Base-by-base conservation (phyloP, 2,329 filamentous ascomycete species). In the Chaetomiaceae sp. region DNA sequence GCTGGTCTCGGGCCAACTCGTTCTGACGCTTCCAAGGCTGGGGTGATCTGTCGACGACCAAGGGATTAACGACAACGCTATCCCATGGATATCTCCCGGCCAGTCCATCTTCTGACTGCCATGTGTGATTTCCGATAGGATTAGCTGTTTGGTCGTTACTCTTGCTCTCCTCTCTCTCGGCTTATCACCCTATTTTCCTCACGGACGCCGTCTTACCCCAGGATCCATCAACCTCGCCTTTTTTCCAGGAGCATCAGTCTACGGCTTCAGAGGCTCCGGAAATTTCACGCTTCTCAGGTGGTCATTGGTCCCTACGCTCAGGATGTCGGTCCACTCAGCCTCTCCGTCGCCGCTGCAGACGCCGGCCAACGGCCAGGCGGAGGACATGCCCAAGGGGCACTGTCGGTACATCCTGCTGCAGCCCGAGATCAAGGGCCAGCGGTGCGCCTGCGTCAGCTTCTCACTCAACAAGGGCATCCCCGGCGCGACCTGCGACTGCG, bases 401-500 rank as follows among this genome's bases (percentile, higher is more conserved):
- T 84, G 81, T 60, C 78, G 79, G 55, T 83, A 79, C 61, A 82
- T 84, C 57, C 66, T 84, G 27, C 71, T 80, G 25, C 72, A 78
- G 51, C 78, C 80, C 6, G 78, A 80, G 61, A 71, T 81, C 64
- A 80, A 77, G 60, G 80, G 80, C 47, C 73, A 80, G 54, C 77
- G 81, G 39, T 84, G 81, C 65, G 80, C 75, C 40, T 84, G 81
- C 61, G 76, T 80, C 56, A 72, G 75, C 55, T 84, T 84, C 65
- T 75, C 75, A 4, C 73, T 78, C 53, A 82, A 81, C 65, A 72
- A 70, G 47, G 64, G 70, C n/a, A 69, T 78, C 11, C 80, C 80
- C 1, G 75, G 79, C 34, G 77, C 78, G 49, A 75, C 70, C 19
- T 84, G 81, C 61, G 75, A 81, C 47, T 84, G 81, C 59, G 81